phyloP scores from a whole-genome alignment of 192 early-diverging fungal genomes.

The Entophlyctis luteolus region DNA sequence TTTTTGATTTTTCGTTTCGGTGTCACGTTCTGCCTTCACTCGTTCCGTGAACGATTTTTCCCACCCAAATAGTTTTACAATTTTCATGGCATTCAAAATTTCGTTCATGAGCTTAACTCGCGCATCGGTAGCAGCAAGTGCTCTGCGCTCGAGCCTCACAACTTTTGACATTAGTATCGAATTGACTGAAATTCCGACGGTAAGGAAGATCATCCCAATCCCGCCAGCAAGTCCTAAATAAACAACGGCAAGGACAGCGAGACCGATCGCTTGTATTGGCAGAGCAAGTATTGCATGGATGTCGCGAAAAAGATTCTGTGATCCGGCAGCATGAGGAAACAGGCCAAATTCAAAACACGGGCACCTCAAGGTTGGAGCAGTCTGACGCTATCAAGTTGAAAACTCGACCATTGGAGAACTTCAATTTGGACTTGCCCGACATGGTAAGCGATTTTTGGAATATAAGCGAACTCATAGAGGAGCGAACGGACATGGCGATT shows the following conservation, averaged over 20 bases:
- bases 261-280: constrained; percentile 40
- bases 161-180: constrained; percentile 9
- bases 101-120: constrained; percentile 70
- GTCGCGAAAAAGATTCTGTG: constrained; percentile 16
- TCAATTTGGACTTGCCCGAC: constrained; percentile 45
- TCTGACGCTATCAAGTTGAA: constrained; percentile 57
- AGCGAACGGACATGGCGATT: constrained; percentile 43
- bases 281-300: constrained; percentile 29
- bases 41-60: constrained; percentile 52
- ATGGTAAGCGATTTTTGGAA: constrained; percentile 60
- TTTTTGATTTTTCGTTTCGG: constrained; percentile 27
- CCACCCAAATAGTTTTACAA: constrained; percentile 74
- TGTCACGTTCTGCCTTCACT: constrained; percentile 50
- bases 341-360: neutral
- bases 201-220: constrained; percentile 18
- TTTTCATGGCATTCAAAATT: constrained; percentile 64
- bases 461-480: constrained; percentile 46
- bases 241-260: constrained; percentile 33
- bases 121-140: constrained; percentile 38
- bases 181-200: constrained; percentile 14
- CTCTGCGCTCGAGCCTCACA: constrained; percentile 7
- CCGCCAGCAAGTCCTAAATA: constrained; percentile 36
- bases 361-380: constrained; percentile 15
- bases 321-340: neutral
- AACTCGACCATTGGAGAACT: constrained; percentile 58